Evolutionary conservation across 768 basidiomycete species (phyloP).

Genomic region (Mycena haematopus): DNA sequence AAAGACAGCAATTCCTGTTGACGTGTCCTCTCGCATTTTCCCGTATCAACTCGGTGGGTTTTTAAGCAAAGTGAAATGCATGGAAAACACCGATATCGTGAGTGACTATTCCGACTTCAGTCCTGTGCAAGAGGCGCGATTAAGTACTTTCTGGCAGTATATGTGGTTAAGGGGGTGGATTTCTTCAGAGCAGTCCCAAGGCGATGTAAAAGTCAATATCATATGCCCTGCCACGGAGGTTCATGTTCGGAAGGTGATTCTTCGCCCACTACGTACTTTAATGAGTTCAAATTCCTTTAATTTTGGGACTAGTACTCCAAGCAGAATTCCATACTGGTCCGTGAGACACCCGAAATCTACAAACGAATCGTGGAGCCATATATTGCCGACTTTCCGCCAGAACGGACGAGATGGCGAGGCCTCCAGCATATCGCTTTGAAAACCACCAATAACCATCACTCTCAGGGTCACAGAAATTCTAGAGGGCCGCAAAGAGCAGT

Average conservation of each 20-base stretch:
- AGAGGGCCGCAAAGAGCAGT: constrained; percentile 73
- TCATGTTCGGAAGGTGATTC: constrained; percentile 80
- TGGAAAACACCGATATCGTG: constrained; percentile 75
- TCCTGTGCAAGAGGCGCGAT: not conserved
- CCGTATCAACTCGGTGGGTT: constrained; percentile 37
- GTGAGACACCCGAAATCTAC: constrained; percentile 86
- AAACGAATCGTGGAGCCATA: constrained; percentile 75
- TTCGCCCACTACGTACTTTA: not conserved
- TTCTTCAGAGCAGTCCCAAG: constrained; percentile 45
- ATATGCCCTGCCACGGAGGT: constrained; percentile 90
- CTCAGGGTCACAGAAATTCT: constrained; percentile 88
- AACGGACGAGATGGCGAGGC: constrained; percentile 81
- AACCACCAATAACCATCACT: not conserved
- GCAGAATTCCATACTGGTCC: constrained; percentile 75
- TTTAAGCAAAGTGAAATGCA: constrained; percentile 51
- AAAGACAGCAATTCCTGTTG: constrained; percentile 68
- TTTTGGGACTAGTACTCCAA: constrained; percentile 64
- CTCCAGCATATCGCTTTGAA: not conserved
- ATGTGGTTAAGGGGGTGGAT: constrained; percentile 82
- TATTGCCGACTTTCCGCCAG: constrained; percentile 74
- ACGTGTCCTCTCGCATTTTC: constrained; percentile 46
- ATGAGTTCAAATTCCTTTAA: not conserved
- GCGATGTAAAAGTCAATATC: constrained; percentile 82
- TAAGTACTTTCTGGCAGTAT: constrained; percentile 57
- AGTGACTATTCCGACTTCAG: constrained; percentile 31